Evolutionary conservation across 2,329 filamentous ascomycete species (phyloP), one percentile per base, ranked within the genome.

Genomic region (Helminthosporium solani): DNA sequence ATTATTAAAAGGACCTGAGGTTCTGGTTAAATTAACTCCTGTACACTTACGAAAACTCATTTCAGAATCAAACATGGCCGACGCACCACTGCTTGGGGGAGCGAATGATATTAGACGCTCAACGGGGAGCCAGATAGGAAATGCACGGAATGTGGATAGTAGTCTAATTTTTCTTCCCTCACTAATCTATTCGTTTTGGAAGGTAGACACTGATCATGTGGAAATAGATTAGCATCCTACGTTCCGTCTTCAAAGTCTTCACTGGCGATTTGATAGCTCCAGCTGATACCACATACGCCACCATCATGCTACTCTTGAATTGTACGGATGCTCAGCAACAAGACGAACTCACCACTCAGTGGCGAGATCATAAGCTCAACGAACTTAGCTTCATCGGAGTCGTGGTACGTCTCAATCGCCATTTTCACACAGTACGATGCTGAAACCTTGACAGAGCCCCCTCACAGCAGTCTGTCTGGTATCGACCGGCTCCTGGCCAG

Each of bases 301-400:
- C 46, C 20, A 44, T 48, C 25, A 48, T 48, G 46, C n/a, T 48
- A 6, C 18, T 48, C 2, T 14, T 48, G 16, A 48, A 48, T 20
- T 36, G 41, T 16, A n/a, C 21, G 12, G 36, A 44, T n/a, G 5
- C 36, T 1, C 8, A 48, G 2, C 40, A 48, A 33, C 46, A 36
- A 33, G 37, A 44, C 9, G 5, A 40, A 11, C 41, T 48, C 31
- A 48, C 46, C 4, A 37, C 6, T 23, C 35, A 44, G 28, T 48
- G 46, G 46, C 46, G 41, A 23, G 46, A 48, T n/a, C 46, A 48
- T 16, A 48, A 48, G 16, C 33, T 48, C 14, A 44, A 48, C 15
- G 46, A 48, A 37, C 19, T 44, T 11, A 44, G 40, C 36, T 48
- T 48, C 37, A 48, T 48, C 21, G 46, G 46, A 2, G 36, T 48